Evolutionary conservation across 2,329 filamentous ascomycete genomes (phyloP).

Genomic region (Trichoderma asperellum): DNA sequence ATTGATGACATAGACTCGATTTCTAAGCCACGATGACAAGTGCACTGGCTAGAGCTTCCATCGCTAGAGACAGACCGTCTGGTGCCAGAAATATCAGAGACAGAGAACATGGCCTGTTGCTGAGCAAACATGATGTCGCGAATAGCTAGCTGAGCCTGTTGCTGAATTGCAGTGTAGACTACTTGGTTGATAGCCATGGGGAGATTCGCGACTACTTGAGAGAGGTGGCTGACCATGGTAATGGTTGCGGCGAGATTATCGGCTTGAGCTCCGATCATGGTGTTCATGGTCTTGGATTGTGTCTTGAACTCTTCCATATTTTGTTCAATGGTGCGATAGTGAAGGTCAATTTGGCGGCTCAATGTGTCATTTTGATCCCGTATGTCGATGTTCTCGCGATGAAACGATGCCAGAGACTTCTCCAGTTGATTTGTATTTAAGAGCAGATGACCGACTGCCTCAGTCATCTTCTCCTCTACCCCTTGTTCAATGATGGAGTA

Average conservation of each 20-base stretch:
- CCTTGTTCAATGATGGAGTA: constrained; percentile 39
- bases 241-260: constrained; percentile 34
- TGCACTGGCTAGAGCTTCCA: not conserved
- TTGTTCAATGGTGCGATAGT: constrained; percentile 33
- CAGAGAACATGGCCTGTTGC: constrained; percentile 31
- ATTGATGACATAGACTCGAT: constrained; percentile 17
- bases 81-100: not conserved
- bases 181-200: constrained; percentile 36
- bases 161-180: constrained; percentile 34
- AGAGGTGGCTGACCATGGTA: constrained; percentile 35
- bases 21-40: constrained; percentile 8
- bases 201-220: constrained; percentile 35
- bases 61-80: constrained; percentile 4
- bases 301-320: constrained; percentile 31
- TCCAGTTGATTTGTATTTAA: constrained; percentile 35
- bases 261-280: constrained; percentile 33
- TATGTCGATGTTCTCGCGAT: constrained; percentile 31
- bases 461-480: constrained; percentile 41
- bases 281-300: constrained; percentile 32
- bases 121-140: constrained; percentile 33
- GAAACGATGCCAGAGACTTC: constrained; percentile 27
- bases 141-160: constrained; percentile 34
- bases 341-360: constrained; percentile 37
- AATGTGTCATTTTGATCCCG: constrained; percentile 36
- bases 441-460: constrained; percentile 39